Percentiles rank a stretch among this genome's conserved stretches.
Evolutionary conservation across 1,284 basidiomycete genomes (phyloP).

Genomic region (Peniophora sp.): DNA sequence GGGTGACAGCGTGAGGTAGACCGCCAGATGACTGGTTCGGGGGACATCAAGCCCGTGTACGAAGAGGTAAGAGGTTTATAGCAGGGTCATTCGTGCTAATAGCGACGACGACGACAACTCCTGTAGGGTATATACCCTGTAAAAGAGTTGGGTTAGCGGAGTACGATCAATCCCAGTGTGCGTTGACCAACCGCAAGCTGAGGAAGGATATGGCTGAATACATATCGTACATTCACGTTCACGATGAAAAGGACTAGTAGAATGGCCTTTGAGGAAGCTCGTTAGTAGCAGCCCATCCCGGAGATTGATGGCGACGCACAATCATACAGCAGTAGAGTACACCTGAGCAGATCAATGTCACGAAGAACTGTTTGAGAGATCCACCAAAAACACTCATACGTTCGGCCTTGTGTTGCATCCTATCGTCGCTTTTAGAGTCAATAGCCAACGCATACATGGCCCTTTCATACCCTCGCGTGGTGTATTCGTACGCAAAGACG

Average conservation of each 20-base stretch:
- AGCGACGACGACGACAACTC: slow-evolving; percentile 5
- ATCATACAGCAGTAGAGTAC: slow-evolving; percentile 1
- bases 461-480: background rate
- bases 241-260: background rate
- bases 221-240: background rate
- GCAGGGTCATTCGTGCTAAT: slow-evolving; percentile 53
- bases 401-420: slow-evolving; percentile 2
- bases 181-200: slow-evolving; percentile 2
- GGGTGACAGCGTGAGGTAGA: too few relatives aligned
- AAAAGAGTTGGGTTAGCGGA: too few relatives aligned
- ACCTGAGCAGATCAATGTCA: background rate
- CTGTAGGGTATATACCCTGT: slow-evolving; percentile 3
- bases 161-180: too few relatives aligned
- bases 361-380: background rate
- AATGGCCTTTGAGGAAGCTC: background rate
- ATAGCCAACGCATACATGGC: background rate
- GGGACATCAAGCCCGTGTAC: too few relatives aligned
- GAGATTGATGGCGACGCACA: background rate
- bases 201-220: slow-evolving; percentile 2
- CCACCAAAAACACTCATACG: background rate
- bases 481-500: background rate
- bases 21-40: too few relatives aligned
- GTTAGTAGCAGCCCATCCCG: background rate
- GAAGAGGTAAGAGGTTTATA: slow-evolving; percentile 19
- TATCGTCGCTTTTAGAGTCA: background rate